These are phyloP conservation scores for Chrysoporthe cubensis DNA, from an alignment of 2,329 filamentous ascomycete species.

Conservation along the genomic window DNA sequence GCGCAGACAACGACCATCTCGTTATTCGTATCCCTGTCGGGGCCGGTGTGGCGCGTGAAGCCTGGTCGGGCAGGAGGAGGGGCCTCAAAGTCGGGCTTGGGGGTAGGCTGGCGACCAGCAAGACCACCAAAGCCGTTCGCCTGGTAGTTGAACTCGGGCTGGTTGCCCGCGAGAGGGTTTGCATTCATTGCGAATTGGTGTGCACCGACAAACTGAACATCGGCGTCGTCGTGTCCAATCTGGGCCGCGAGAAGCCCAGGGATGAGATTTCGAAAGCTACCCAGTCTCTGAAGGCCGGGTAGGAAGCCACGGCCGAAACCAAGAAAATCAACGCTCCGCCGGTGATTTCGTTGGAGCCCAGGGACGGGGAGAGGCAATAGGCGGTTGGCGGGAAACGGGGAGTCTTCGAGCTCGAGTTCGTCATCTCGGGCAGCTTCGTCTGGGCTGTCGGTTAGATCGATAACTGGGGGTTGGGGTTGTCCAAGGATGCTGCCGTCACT, in stretches of 20 bases:
- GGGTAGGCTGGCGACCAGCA: constrained; percentile 36
- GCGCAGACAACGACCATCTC: constrained; percentile 80
- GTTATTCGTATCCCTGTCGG: constrained; percentile 60
- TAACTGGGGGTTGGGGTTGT: constrained; percentile 41
- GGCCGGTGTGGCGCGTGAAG: constrained; percentile 66
- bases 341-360: constrained; percentile 12
- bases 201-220: constrained; percentile 35
- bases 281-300: background rate
- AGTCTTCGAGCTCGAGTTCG: background rate
- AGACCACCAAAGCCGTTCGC: constrained; percentile 37
- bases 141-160: constrained; percentile 40
- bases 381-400: constrained; percentile 19
- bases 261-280: constrained; percentile 14
- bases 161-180: constrained; percentile 36
- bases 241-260: constrained; percentile 17
- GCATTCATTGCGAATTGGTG: constrained; percentile 30
- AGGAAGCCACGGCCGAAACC: constrained; percentile 3
- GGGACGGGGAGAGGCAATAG: constrained; percentile 22
- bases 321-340: constrained; percentile 6
- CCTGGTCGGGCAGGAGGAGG: constrained; percentile 71
- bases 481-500: constrained; percentile 50
- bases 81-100: constrained; percentile 60
- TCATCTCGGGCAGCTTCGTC: constrained; percentile 35
- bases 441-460: constrained; percentile 57
- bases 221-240: constrained; percentile 32